These are phyloP conservation scores for Solidago caesia DNA, from an alignment of 129 eudicot species.

Conservation along the genomic window DNA sequence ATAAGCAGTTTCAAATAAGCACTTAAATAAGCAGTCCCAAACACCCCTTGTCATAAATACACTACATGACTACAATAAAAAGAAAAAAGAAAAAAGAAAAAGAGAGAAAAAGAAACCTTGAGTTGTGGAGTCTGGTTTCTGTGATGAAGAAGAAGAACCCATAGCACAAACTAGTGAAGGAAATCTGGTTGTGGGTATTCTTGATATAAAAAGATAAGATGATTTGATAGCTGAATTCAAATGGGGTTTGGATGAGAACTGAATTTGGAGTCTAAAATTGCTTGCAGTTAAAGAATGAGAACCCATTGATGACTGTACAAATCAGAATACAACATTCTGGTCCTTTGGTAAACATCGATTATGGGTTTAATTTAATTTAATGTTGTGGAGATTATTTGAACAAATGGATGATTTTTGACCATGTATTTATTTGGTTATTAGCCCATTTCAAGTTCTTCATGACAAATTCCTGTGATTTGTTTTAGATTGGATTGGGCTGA, in stretches of 20 bases:
- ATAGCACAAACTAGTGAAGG: constrained; percentile 52
- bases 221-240: constrained; percentile 35
- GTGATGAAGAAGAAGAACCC: constrained; percentile 87
- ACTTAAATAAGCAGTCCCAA: not conserved
- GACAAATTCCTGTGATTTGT: not conserved
- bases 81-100: not conserved
- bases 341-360: constrained; percentile 6
- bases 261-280: constrained; percentile 31
- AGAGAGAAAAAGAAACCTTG: constrained; percentile 50
- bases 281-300: constrained; percentile 34
- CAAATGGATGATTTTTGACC: constrained; percentile 21
- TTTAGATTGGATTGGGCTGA: not conserved
- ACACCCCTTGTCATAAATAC: too few relatives aligned
- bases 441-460: constrained; percentile 19
- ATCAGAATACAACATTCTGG: constrained; percentile 14
- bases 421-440: not conserved
- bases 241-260: constrained; percentile 41
- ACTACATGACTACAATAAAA: not conserved
- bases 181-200: constrained; percentile 22
- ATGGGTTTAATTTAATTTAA: not conserved
- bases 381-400: constrained; percentile 23
- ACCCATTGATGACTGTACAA: constrained; percentile 45
- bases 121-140: constrained; percentile 47
- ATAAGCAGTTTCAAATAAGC: not conserved
- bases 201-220: constrained; percentile 16